phyloP scores from a whole-genome alignment of 2,329 filamentous ascomycete genomes.

The Diaporthe australafricana region DNA sequence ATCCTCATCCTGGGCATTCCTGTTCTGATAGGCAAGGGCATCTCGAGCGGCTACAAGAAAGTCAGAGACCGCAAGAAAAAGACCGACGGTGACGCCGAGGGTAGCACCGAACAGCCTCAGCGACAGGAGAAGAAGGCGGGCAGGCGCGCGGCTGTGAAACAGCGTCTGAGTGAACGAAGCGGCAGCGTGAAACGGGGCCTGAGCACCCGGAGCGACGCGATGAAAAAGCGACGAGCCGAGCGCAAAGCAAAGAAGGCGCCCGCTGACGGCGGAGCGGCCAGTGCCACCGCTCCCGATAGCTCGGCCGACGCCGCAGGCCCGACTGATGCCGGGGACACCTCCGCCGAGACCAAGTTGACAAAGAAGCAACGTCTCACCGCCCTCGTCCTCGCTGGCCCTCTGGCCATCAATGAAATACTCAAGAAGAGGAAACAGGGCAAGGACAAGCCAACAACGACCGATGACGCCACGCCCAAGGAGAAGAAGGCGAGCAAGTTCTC shows the following conservation, averaged over 20 bases:
- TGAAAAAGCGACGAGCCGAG: conserved; percentile 20
- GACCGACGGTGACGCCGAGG: neutral
- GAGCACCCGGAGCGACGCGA: conserved; percentile 14
- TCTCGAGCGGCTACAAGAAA: conserved; percentile 16
- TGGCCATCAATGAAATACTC: neutral
- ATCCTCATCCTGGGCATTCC: conserved; percentile 5
- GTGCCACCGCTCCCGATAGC: neutral
- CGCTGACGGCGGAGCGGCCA: neutral
- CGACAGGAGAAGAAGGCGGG: conserved; percentile 3
- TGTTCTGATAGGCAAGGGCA: conserved; percentile 16
- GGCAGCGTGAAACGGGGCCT: conserved; percentile 22
- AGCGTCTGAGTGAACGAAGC: conserved; percentile 24
- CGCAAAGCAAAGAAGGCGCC: conserved; percentile 13
- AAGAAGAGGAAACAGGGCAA: neutral
- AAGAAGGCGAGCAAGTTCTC: conserved; percentile 16
- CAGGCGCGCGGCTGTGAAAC: conserved; percentile 20
- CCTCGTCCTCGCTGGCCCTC: neutral
- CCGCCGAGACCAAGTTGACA: neutral
- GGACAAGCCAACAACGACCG: neutral
- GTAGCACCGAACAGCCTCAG: neutral
- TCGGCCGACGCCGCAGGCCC: neutral
- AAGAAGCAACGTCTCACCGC: neutral
- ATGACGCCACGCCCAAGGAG: neutral
- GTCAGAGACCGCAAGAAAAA: conserved; percentile 18
- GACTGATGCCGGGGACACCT: neutral